Percentiles rank a stretch among this genome's conserved stretches.
These are phyloP conservation scores for Pichia membranifaciens DNA, from an alignment of 805 yeast species.

Conservation along the genomic window DNA sequence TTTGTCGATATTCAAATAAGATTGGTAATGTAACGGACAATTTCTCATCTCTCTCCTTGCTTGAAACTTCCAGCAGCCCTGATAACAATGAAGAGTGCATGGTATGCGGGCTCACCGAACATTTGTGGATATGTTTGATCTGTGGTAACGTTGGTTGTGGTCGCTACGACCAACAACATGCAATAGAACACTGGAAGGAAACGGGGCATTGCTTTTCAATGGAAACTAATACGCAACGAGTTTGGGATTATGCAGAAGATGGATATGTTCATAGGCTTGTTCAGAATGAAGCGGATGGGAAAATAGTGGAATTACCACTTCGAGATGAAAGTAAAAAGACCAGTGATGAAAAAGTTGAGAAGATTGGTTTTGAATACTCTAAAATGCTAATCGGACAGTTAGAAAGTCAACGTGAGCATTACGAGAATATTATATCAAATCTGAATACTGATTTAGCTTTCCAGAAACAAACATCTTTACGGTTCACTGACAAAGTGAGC, in stretches of 20 bases:
- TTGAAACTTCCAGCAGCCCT: constrained; percentile 6
- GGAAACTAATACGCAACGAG: constrained; percentile 79
- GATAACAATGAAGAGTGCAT: constrained; percentile 38
- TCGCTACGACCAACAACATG: constrained; percentile 79
- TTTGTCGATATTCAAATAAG: constrained; percentile 69
- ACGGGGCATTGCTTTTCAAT: constrained; percentile 87
- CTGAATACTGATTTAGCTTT: constrained; percentile 15
- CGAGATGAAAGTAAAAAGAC: constrained; percentile 20
- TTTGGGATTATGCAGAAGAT: constrained; percentile 94
- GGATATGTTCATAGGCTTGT: constrained; percentile 81
- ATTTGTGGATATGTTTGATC: constrained; percentile 82
- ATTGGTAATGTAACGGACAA: constrained; percentile 6
- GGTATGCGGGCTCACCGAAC: constrained; percentile 52
- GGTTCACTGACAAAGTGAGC: constrained; percentile 2
- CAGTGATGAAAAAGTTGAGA: constrained; percentile 43
- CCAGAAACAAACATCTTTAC: background rate
- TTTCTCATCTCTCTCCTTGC: background rate
- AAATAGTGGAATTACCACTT: constrained; percentile 68
- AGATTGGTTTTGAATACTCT: constrained; percentile 70
- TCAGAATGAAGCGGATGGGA: constrained; percentile 84
- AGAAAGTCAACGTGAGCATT: constrained; percentile 80
- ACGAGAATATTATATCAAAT: constrained; percentile 47
- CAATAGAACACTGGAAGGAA: constrained; percentile 69
- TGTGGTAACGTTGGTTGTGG: constrained; percentile 95
- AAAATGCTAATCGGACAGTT: constrained; percentile 72